These are phyloP conservation scores for Pezicula rhizophila DNA, from an alignment of 2,329 filamentous ascomycete genomes.

Conservation along the genomic window DNA sequence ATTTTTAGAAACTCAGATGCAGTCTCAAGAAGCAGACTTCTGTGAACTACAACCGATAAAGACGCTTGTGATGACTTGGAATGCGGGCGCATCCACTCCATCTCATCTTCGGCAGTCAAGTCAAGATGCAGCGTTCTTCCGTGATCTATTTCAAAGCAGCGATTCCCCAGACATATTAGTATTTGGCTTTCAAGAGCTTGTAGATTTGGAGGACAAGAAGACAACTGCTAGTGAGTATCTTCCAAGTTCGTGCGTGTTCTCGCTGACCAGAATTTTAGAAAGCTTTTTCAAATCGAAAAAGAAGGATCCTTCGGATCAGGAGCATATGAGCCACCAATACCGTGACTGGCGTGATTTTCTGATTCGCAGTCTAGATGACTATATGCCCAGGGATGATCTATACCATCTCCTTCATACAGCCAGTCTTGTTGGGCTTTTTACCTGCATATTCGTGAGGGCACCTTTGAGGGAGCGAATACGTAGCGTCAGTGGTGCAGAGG, in stretches of 20 bases:
- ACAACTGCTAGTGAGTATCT: constrained; percentile 73
- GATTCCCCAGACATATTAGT: constrained; percentile 82
- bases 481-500: constrained; percentile 71
- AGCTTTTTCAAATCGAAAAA: constrained; percentile 90
- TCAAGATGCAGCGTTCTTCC: constrained; percentile 71
- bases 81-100: constrained; percentile 93
- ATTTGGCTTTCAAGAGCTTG: constrained; percentile 97
- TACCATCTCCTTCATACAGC: constrained; percentile 86
- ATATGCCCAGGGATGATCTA: constrained; percentile 67
- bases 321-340: constrained; percentile 96
- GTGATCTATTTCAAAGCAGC: constrained; percentile 69
- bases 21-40: constrained; percentile 72
- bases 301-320: constrained; percentile 68
- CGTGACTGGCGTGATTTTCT: constrained; percentile 93
- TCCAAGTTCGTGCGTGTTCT: neutral
- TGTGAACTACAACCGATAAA: constrained; percentile 80
- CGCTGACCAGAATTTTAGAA: constrained; percentile 41
- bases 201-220: constrained; percentile 95
- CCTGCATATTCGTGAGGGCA: constrained; percentile 88
- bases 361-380: constrained; percentile 73
- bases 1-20: constrained; percentile 69
- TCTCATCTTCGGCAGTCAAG: constrained; percentile 67
- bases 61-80: constrained; percentile 86
- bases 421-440: constrained; percentile 89
- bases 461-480: constrained; percentile 70